These are phyloP conservation scores for Saprolegnia parasitica DNA, from an alignment of 352 stramenopile genomes.

Conservation along the genomic window DNA sequence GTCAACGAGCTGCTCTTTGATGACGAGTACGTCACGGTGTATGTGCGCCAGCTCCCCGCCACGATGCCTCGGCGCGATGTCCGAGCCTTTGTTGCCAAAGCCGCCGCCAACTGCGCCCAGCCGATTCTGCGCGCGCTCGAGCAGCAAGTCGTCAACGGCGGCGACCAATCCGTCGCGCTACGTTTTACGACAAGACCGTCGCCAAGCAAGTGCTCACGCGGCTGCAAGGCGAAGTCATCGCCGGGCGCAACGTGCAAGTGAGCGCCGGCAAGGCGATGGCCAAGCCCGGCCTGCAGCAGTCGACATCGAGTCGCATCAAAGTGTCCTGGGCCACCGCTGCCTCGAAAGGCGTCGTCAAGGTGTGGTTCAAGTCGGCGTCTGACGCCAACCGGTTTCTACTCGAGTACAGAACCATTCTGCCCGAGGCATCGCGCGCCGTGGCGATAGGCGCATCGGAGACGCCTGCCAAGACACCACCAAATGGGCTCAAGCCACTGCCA, in stretches of 20 bases:
- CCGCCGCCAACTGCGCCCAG: neutral
- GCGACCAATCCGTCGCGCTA: conserved; percentile 17
- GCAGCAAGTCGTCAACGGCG: neutral
- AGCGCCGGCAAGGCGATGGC: conserved; percentile 12
- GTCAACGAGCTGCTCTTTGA: conserved; percentile 31
- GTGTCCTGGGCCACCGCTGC: conserved; percentile 33
- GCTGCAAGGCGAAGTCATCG: conserved; percentile 29
- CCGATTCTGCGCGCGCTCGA: neutral
- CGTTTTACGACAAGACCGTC: conserved; percentile 27
- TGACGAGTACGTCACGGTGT: conserved; percentile 29
- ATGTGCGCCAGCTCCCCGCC: conserved; percentile 23
- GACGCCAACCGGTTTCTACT: conserved; percentile 32
- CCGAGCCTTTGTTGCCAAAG: conserved; percentile 7
- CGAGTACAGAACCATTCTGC: conserved; percentile 12
- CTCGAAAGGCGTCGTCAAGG: conserved; percentile 30
- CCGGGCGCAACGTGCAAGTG: conserved; percentile 9
- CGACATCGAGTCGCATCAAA: conserved; percentile 33
- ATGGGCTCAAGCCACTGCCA: too few relatives aligned
- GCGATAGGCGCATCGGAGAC: conserved; percentile 24
- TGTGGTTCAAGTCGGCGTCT: conserved; percentile 28
- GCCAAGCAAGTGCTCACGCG: conserved; percentile 27
- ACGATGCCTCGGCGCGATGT: conserved; percentile 14
- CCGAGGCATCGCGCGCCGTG: conserved; percentile 19
- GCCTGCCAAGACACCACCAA: neutral
- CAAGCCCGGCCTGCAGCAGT: conserved; percentile 3